These are phyloP conservation scores for Ganoderma meredithae DNA, from an alignment of 1,284 basidiomycete species.

Conservation along the genomic window DNA sequence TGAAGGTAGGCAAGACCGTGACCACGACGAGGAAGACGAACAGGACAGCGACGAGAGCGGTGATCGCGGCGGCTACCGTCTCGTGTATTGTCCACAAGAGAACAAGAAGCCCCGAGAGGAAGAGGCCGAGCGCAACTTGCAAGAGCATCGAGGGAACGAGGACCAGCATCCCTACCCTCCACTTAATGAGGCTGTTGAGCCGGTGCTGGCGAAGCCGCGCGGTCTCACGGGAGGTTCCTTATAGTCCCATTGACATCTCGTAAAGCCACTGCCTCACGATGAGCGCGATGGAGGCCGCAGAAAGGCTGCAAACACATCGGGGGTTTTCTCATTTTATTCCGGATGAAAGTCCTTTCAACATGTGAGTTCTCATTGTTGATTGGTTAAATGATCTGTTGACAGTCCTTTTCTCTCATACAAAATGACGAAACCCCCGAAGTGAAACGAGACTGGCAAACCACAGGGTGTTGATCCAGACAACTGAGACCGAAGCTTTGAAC, in stretches of 20 bases:
- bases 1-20: conserved; percentile 27
- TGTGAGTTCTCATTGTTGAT: too few relatives aligned
- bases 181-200: conserved; percentile 30
- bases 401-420: too few relatives aligned
- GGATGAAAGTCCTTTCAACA: too few relatives aligned
- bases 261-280: conserved; percentile 33
- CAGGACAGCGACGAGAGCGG: conserved; percentile 16
- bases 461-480: conserved; percentile 27
- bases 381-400: too few relatives aligned
- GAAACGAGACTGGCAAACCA: conserved; percentile 33
- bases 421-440: too few relatives aligned
- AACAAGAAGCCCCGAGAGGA: conserved; percentile 29
- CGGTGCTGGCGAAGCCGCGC: conserved; percentile 34
- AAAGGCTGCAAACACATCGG: conserved; percentile 23
- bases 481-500: conserved; percentile 5
- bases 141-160: conserved; percentile 35
- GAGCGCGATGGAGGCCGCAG: conserved; percentile 25
- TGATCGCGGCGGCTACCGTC: conserved; percentile 24
- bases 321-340: too few relatives aligned
- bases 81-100: conserved; percentile 32
- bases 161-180: conserved; percentile 33
- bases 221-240: conserved; percentile 7
- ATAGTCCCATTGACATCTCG: conserved; percentile 8
- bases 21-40: conserved; percentile 15
- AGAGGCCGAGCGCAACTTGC: conserved; percentile 33